Evolutionary conservation across 805 yeast genomes (phyloP), one percentile per base, ranked within the genome.

Genomic region (Saccharomyces mikatae): DNA sequence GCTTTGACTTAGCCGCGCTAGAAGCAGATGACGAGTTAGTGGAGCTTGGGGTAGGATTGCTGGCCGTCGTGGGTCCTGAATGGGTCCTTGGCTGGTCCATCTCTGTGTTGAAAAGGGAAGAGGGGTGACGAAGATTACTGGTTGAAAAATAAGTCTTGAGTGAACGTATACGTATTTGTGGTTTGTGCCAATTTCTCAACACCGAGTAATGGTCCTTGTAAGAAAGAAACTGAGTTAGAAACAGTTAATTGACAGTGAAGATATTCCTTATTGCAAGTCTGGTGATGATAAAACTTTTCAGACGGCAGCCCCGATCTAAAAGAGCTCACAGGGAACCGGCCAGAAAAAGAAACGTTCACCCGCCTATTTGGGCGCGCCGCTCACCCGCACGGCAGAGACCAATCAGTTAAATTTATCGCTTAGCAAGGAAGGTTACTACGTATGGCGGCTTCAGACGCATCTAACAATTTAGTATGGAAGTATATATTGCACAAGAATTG

Each of bases 51-150:
- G 41, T 56, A 48, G 63, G 50, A 36, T 36, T 36, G 9, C 44
- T 36, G 44, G 44, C 44, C 44, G 44, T 36, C 22, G 44, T 36
- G 44, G 44, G 44, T 36, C 44, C 44, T 36, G 44, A 36, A 22
- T 57, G 60, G n/a, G 60, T 57, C 31, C 56, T 53, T 22, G 58
- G 55, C 32, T 57, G 60, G 30, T 57, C 60, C 58, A 57, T 57
- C 44, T 36, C 44, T 36, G 9, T 17, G 8, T 17, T 36, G 44
- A 36, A 36, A 36, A 36, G 22, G 44, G 44, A 21, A 36, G 44
- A 36, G 44, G 44, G 21, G 24, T 8, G 9, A 11, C 24, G 44
- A 21, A 9, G 21, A 17, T 36, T 36, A 17, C 44, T n/a, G 44
- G 22, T 17, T 36, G 22, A 9, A 17, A 17, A 8, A 36, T 36